phyloP scores from a whole-genome alignment of 2,329 filamentous ascomycete species.

The Chalaropsis thielavioides region DNA sequence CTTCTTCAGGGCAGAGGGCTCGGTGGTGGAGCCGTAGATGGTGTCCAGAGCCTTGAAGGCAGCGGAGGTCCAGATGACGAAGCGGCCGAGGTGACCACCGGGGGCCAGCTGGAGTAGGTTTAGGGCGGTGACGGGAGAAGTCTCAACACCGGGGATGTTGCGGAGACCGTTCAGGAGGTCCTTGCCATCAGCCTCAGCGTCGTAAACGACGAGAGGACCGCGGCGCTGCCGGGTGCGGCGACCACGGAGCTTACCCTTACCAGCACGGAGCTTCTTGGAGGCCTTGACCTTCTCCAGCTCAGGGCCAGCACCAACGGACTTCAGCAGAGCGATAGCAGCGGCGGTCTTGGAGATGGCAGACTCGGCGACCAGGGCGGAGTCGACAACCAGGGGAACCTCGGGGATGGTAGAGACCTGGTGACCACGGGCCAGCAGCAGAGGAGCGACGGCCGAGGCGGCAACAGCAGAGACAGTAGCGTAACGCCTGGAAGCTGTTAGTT shows the following conservation, averaged over 20 bases:
- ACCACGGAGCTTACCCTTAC: constrained; percentile 97
- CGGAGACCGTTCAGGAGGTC: constrained; percentile 89
- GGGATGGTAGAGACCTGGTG: constrained; percentile 86
- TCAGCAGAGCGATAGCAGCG: constrained; percentile 71
- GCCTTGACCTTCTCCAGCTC: constrained; percentile 93
- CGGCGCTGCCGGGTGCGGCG: constrained; percentile 96
- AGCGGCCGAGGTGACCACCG: constrained; percentile 95
- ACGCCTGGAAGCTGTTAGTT: constrained; percentile 44
- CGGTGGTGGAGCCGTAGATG: constrained; percentile 89
- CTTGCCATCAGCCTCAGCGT: constrained; percentile 88
- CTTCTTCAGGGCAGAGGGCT: constrained; percentile 87
- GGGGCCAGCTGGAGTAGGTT: constrained; percentile 99
- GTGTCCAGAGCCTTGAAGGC: constrained; percentile 93
- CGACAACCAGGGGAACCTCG: constrained; percentile 93
- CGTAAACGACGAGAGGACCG: constrained; percentile 94
- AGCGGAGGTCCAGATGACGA: constrained; percentile 96
- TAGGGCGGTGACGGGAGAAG: constrained; percentile 77
- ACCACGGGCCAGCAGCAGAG: constrained; percentile 90
- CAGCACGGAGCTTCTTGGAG: constrained; percentile 92
- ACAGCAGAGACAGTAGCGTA: constrained; percentile 96
- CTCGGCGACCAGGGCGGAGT: constrained; percentile 74
- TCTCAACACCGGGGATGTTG: constrained; percentile 98
- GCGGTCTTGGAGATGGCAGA: constrained; percentile 76
- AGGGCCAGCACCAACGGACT: constrained; percentile 74
- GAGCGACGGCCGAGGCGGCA: constrained; percentile 86